Evolutionary conservation across 768 basidiomycete genomes (phyloP).

Genomic region (Serendipita vermifera): DNA sequence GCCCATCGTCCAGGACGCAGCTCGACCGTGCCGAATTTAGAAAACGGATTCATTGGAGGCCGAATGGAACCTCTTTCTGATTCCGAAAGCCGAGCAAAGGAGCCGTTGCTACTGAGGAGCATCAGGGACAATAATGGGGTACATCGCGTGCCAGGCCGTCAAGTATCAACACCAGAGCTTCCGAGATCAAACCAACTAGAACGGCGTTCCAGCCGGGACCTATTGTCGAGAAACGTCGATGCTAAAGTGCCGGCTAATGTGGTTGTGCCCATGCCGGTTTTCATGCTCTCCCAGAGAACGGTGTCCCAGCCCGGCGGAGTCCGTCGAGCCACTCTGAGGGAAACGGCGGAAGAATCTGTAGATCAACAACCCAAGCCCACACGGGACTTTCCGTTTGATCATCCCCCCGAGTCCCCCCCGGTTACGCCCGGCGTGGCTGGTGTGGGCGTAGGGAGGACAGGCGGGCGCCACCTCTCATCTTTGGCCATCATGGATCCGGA

Average conservation of each 20-base stretch:
- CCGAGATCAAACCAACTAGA: background rate
- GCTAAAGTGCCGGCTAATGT: no score
- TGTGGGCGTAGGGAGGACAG: background rate
- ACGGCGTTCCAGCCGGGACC: background rate
- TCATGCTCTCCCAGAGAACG: background rate
- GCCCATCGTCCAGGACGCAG: no score
- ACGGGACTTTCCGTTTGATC: background rate
- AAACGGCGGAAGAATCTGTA: background rate
- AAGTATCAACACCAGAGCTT: background rate
- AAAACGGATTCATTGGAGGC: no score
- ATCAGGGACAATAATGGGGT: background rate
- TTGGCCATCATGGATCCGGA: background rate
- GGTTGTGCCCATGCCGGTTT: background rate
- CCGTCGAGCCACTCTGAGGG: background rate
- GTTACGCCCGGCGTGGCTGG: background rate
- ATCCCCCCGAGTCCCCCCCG: conserved; percentile 5
- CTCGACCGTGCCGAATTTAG: no score
- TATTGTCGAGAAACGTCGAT: background rate
- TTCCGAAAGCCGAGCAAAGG: background rate
- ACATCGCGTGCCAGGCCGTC: background rate
- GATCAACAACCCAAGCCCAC: background rate
- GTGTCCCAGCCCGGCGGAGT: background rate
- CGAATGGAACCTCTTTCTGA: background rate
- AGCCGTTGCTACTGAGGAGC: background rate
- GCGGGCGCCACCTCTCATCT: background rate